Base-by-base conservation (phyloP, 1,284 basidiomycete species). In the Pholiota adiposa region DNA sequence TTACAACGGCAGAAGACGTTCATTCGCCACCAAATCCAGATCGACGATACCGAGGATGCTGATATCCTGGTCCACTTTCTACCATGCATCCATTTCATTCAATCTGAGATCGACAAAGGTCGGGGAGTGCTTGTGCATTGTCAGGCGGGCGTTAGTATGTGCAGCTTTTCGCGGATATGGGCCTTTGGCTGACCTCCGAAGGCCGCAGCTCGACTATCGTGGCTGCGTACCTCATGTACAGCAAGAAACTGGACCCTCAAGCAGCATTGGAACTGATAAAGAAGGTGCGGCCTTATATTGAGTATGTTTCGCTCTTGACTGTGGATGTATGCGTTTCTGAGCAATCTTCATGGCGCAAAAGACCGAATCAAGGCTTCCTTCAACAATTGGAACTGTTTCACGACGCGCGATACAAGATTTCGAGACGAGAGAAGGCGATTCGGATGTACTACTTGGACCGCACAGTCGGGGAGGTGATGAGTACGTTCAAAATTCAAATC, bases 81-180 rank as follows among this genome's bases (percentile, higher is more conserved):
- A 2, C 84, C 88, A 1, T 86, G 88, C 1, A 90, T 94, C 54
- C 84, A 88, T 0, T 94, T 94, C 77, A 93, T 96, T 56, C 81
- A 90, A 63, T 81, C 83, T 12, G 90, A 93, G 63, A 75, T 94
- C 2, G 82, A 88, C 67, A 90, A 89, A 67, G 85, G 84, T 0
- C 80, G 87, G 27, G 89, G 89, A 0, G 89, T 96, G 0, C 78
- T 96, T 16, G 90, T 96, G 0, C 94, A 96, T 72, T 96, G 94
- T 71, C 87, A 92, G 58, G 93, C 92, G 23, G 93, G 93, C 23
- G 83, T 94, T 75, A 94, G 92, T 93, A 73, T 70, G 89, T 85
- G 19, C 40, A 4, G 48, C n/a, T 43, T 25, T 53, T n/a, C 21
- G 33, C 38, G 7, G 21, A 34, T 23, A 12, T n/a, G 14, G 6